Evolutionary conservation across 176 grass and related monocot genomes (phyloP).

Genomic region (Triticum timopheevii): DNA sequence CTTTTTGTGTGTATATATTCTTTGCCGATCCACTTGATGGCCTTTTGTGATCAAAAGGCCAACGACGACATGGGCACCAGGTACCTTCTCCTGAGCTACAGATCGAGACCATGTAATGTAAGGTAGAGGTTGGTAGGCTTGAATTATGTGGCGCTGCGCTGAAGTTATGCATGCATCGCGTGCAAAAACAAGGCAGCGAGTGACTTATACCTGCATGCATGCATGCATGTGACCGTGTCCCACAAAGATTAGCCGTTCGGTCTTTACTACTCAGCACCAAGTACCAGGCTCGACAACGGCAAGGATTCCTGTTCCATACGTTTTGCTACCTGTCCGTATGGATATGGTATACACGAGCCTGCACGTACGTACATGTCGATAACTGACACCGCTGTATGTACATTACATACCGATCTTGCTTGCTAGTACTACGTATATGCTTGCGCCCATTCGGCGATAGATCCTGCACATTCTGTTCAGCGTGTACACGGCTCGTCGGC

Average conservation of each 20-base stretch:
- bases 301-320: slow-evolving; percentile 9
- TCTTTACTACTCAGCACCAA: not conserved
- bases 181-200: not conserved
- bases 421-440: not conserved
- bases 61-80: slow-evolving; percentile 16
- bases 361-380: not conserved
- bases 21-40: slow-evolving; percentile 14
- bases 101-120: not conserved
- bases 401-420: not conserved
- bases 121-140: not conserved
- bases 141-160: not conserved
- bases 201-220: not conserved
- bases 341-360: not conserved
- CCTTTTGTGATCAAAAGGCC: not conserved
- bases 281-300: not conserved
- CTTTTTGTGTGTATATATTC: slow-evolving; percentile 48
- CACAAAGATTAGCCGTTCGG: not conserved
- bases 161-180: not conserved
- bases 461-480: not conserved
- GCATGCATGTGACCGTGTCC: slow-evolving; percentile 21
- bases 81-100: not conserved
- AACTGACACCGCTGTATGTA: not conserved
- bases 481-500: not conserved
- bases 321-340: not conserved
- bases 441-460: not conserved